Conservation (phyloP, 495 filamentous ascomycete species). For the Penicillium canescens region DNA sequence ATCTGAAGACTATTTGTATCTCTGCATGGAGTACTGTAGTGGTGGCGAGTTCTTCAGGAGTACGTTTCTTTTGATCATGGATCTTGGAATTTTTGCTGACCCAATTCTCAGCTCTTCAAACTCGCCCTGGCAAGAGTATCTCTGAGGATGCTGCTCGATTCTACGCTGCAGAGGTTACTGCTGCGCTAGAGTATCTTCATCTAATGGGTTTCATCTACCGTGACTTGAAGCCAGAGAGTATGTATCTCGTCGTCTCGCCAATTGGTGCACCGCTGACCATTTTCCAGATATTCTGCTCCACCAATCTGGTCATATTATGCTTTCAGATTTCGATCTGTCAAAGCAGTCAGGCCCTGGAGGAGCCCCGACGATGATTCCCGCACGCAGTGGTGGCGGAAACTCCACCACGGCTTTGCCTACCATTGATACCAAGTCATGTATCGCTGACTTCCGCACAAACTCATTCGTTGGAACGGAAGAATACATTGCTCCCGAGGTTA, state of each 20-base stretch:
- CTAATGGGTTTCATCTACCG: constrained; percentile 99
- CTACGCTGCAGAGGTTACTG: constrained; percentile 98
- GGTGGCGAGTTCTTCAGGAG: constrained; percentile 96
- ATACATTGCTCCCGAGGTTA: constrained; percentile 98
- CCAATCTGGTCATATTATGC: constrained; percentile 98
- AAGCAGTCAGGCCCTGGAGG: constrained; percentile 97
- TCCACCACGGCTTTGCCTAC: constrained; percentile 82
- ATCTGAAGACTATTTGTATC: constrained; percentile 95
- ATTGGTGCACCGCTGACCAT: neutral
- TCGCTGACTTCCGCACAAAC: constrained; percentile 97
- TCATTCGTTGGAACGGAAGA: constrained; percentile 98
- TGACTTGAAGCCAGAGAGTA: constrained; percentile 97
- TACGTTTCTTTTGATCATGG: constrained; percentile 27
- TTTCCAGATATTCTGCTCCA: constrained; percentile 88
- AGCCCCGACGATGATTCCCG: constrained; percentile 95
- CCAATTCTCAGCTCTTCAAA: constrained; percentile 72
- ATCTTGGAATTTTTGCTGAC: constrained; percentile 1
- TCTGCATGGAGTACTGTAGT: constrained; percentile 99
- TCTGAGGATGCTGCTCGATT: constrained; percentile 96
- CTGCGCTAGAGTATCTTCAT: constrained; percentile 94
- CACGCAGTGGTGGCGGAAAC: constrained; percentile 66
- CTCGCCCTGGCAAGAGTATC: constrained; percentile 93
- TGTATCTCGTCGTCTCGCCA: constrained; percentile 30
- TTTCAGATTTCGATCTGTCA: constrained; percentile 97
- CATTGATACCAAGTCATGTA: constrained; percentile 98